A percentile compares a stretch with the other conserved stretches of the same genome.
Evolutionary conservation across 2,329 filamentous ascomycete genomes (phyloP).

Genomic region (Trichophaea hybrida): DNA sequence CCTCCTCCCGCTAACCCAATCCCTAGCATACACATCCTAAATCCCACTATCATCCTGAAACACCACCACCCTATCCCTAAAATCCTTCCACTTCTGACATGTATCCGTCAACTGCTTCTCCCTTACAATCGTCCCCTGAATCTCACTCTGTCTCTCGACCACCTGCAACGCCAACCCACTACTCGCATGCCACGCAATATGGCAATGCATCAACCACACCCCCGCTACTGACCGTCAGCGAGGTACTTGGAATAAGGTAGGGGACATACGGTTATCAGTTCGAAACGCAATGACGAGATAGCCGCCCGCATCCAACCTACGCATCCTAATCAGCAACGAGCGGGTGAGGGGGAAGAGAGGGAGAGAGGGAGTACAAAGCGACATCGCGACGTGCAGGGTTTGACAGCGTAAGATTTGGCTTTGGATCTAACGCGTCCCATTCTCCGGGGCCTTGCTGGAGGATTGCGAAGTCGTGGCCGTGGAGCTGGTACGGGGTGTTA

Average conservation of each 20-base stretch:
- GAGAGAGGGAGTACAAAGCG: slow-evolving; percentile 25
- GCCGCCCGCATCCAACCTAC: slow-evolving; percentile 28
- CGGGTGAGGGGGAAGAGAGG: no score
- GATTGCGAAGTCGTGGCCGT: slow-evolving; percentile 40
- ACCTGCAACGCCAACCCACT: slow-evolving; percentile 45
- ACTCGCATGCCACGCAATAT: slow-evolving; percentile 47
- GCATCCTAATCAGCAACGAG: no score
- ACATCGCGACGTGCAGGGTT: slow-evolving; percentile 33
- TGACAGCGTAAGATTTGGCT: slow-evolving; percentile 26
- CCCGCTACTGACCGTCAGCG: slow-evolving; percentile 29
- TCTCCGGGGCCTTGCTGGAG: slow-evolving; percentile 35
- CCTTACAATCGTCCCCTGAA: slow-evolving; percentile 11
- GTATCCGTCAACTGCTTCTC: not conserved
- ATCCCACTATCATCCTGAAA: slow-evolving; percentile 1
- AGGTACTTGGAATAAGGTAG: no score
- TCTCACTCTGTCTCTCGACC: slow-evolving; percentile 30
- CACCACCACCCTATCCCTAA: not conserved
- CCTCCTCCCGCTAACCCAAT: no score
- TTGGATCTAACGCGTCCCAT: slow-evolving; percentile 29
- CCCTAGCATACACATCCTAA: not conserved
- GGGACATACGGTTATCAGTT: slow-evolving; percentile 34
- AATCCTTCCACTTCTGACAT: not conserved
- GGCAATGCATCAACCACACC: slow-evolving; percentile 44
- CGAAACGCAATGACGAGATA: slow-evolving; percentile 41
- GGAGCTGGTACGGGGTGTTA: slow-evolving; percentile 33